A percentile compares a stretch with the other conserved stretches of the same genome.
Evolutionary conservation across 169 alveolate genomes (phyloP).

Genomic region (Cryptosporidium ubiquitum): DNA sequence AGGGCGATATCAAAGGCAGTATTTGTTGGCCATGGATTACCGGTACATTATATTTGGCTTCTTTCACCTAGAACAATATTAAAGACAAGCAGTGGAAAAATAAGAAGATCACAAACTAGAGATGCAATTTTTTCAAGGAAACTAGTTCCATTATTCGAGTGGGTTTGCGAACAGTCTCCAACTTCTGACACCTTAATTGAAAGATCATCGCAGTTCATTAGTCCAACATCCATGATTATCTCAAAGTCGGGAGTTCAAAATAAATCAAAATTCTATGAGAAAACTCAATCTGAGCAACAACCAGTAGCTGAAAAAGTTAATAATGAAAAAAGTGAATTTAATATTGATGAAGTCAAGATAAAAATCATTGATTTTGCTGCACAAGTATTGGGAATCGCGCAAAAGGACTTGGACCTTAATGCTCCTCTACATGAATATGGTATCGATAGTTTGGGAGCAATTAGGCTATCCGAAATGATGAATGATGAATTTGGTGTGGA

Average conservation of each 20-base stretch:
- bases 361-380: constrained; percentile 66
- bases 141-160: constrained; percentile 56
- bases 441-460: constrained; percentile 81
- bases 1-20: constrained; percentile 76
- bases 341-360: constrained; percentile 7
- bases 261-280: constrained; percentile 41
- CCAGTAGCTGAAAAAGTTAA: background rate
- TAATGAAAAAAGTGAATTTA: background rate
- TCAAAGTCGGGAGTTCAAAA: constrained; percentile 47
- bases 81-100: constrained; percentile 82
- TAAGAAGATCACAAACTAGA: constrained; percentile 76
- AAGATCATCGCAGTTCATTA: constrained; percentile 63
- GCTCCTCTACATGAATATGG: constrained; percentile 84
- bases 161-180: constrained; percentile 70
- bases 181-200: constrained; percentile 14
- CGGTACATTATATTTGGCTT: constrained; percentile 80
- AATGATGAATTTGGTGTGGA: constrained; percentile 77
- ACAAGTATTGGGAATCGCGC: constrained; percentile 69
- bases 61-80: constrained; percentile 78
- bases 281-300: background rate
- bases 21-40: constrained; percentile 76
- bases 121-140: constrained; percentile 77
- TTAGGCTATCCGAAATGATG: constrained; percentile 79
- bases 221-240: constrained; percentile 61
- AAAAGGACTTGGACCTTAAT: constrained; percentile 71